Percentiles rank a stretch among this genome's conserved stretches.
These are phyloP conservation scores for Oryza rufipogon DNA, from an alignment of 176 grass and related monocot species.

Conservation along the genomic window DNA sequence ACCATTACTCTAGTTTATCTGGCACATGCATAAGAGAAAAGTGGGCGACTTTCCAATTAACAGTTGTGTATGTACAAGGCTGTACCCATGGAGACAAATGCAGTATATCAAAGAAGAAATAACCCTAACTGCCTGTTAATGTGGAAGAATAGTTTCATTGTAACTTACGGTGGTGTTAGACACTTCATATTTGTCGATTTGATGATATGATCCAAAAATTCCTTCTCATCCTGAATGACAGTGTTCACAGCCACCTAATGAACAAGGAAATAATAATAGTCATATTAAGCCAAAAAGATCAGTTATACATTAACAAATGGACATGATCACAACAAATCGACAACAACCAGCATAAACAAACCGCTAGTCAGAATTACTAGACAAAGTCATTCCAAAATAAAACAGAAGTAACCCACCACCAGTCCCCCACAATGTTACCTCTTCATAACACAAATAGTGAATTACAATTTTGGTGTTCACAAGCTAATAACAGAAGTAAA, in stretches of 20 bases:
- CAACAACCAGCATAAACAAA: slow-evolving; percentile 1
- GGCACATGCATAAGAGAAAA: slow-evolving; percentile 1
- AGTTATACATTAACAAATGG: background rate
- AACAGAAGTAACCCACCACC: background rate
- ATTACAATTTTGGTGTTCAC: background rate
- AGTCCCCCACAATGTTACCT: background rate
- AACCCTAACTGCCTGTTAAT: background rate
- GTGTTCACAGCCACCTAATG: slow-evolving; percentile 73
- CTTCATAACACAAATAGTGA: background rate
- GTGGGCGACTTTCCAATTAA: background rate
- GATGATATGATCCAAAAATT: slow-evolving; percentile 80
- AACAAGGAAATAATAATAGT: background rate
- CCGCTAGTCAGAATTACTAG: background rate
- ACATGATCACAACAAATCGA: background rate
- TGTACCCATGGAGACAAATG: background rate
- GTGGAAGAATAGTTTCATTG: background rate
- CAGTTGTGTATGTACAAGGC: background rate
- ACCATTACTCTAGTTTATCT: background rate
- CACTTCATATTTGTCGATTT: slow-evolving; percentile 87
- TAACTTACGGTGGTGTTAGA: slow-evolving; percentile 68
- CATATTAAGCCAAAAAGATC: background rate
- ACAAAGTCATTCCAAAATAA: background rate
- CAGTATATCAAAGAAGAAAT: background rate
- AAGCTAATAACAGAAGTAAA: background rate
- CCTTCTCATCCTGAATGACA: slow-evolving; percentile 73